Base-by-base conservation (phyloP, 139 green algal genomes). In the Chlorella sp. region DNA sequence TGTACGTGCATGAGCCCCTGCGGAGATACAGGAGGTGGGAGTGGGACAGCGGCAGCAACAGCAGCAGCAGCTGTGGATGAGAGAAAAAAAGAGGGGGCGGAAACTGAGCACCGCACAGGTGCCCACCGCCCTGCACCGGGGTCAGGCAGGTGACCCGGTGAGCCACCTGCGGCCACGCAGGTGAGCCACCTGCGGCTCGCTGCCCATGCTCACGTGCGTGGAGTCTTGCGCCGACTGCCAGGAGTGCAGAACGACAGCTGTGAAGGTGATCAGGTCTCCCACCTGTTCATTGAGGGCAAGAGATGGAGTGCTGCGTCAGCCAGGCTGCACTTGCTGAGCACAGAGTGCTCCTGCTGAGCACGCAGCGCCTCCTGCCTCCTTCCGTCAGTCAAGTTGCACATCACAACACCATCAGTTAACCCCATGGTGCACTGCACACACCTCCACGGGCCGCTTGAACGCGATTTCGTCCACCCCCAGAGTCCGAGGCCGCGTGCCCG, bases 201-300 rank as follows among this genome's bases (percentile, higher is more conserved):
- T 4, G 31, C 6, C 19, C 35, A 17, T 67, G 17, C 40, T 33
- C 45, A 73, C 67, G 53, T 67, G 51, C n/a, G 15, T 29, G 56
- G 71, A 50, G 23, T 77, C 42, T 2, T 67, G 8, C 0, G 48
- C 43, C 27, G 50, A 45, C 23, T 61, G 31, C 53, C 64, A 63
- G 36, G 73, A 79, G 72, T 86, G 79, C 58, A 92, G 45, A 17
- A 96, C 86, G 12, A 58, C 53, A 60, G 83, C 87, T 15, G 71
- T 83, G 60, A 97, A 85, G 9, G 80, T 67, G 48, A 97, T 74
- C 55, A 97, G 77, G 69, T 95, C 89, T 5, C 92, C 93, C 12
- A 97, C 80, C n/a, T n/a, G n/a, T n/a, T n/a, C n/a, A n/a, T n/a
- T n/a, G n/a, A n/a, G n/a, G n/a, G n/a, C n/a, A n/a, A n/a, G n/a